Conservation (phyloP, 2,329 filamentous ascomycete species). For the Tolypocladium capitatum region DNA sequence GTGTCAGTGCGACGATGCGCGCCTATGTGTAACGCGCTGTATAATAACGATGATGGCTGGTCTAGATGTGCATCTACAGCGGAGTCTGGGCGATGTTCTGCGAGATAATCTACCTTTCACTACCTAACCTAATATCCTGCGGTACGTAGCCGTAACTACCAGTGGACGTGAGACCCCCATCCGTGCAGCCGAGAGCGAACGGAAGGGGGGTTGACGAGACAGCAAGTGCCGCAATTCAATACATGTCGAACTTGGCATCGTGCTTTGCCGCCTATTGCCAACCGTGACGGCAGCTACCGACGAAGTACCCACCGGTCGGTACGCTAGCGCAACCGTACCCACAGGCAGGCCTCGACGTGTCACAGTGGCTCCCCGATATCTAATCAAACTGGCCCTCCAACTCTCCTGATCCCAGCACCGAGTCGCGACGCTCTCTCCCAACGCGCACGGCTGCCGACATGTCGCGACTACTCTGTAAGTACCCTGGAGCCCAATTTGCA, state of each 20-base stretch:
- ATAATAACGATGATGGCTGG: not conserved
- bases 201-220: too few species aligned
- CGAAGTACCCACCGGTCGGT: too few species aligned
- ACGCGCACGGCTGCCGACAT: constrained; percentile 18
- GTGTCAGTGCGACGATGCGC: too few species aligned
- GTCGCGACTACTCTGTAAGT: constrained; percentile 42
- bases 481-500: not conserved
- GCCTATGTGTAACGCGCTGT: not conserved
- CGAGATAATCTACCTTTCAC: not conserved
- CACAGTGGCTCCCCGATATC: too few species aligned
- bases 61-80: constrained; percentile 6
- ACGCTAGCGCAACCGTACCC: too few species aligned
- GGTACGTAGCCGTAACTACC: not conserved
- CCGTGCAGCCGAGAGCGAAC: not conserved
- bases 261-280: too few species aligned
- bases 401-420: not conserved
- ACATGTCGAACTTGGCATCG: too few species aligned
- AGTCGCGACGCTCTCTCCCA: not conserved
- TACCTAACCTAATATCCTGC: too few species aligned
- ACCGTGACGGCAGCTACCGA: too few species aligned
- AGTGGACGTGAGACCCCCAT: not conserved
- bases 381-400: not conserved
- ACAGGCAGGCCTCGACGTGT: too few species aligned
- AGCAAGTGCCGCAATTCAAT: too few species aligned
- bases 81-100: not conserved